These are phyloP conservation scores for Calocybe cyanea DNA, from an alignment of 768 basidiomycete species.

Conservation along the genomic window DNA sequence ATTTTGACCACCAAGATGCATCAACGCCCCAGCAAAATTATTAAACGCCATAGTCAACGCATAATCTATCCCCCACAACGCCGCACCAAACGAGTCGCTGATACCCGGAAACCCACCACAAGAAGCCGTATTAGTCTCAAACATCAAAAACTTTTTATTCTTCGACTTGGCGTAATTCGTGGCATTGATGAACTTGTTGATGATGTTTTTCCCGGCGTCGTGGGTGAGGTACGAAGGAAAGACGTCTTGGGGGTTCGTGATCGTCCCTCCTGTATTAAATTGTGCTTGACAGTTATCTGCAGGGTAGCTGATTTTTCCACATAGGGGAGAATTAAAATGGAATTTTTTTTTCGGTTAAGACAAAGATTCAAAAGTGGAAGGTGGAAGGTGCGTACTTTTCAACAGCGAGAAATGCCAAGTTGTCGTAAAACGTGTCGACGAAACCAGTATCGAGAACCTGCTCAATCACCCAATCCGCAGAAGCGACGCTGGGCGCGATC, in stretches of 20 bases:
- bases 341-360: no score
- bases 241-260: conserved; percentile 39
- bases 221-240: conserved; percentile 67
- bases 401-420: conserved; percentile 46
- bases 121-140: conserved; percentile 68
- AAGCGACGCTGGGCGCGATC: conserved; percentile 52
- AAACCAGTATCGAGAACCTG: conserved; percentile 55
- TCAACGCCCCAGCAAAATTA: conserved; percentile 47
- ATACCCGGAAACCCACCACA: conserved; percentile 68
- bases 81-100: conserved; percentile 58
- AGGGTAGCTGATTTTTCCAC: conserved; percentile 43
- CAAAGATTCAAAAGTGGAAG: conserved; percentile 11
- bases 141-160: conserved; percentile 53
- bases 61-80: conserved; percentile 64
- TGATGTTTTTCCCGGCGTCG: conserved; percentile 43
- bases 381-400: conserved; percentile 43
- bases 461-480: conserved; percentile 50
- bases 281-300: conserved; percentile 57
- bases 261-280: conserved; percentile 36
- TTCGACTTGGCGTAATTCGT: conserved; percentile 38
- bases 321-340: no score
- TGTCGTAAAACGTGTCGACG: conserved; percentile 33
- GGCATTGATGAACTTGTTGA: conserved; percentile 49
- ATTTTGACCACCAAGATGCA: conserved; percentile 61
- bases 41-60: conserved; percentile 51